These are phyloP conservation scores for Ganoderma resinaceum DNA, from an alignment of 1,284 basidiomycete genomes.

Conservation along the genomic window DNA sequence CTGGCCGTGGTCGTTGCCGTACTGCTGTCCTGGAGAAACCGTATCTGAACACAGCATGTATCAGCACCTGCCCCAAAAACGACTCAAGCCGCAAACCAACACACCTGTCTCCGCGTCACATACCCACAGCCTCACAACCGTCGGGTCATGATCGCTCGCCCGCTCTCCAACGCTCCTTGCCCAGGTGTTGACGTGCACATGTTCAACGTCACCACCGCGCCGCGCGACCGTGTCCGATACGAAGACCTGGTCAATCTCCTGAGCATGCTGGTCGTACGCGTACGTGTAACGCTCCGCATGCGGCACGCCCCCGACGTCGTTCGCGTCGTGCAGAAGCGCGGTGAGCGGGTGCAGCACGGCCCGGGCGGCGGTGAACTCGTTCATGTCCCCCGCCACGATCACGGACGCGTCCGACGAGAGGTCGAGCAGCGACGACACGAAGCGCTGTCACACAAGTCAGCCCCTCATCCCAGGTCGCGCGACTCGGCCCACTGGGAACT, in stretches of 20 bases:
- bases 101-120: slow-evolving; percentile 39
- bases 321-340: slow-evolving; percentile 54
- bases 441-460: slow-evolving; percentile 45
- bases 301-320: slow-evolving; percentile 55
- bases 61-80: not conserved
- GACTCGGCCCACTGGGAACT: no score
- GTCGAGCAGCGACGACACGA: slow-evolving; percentile 54
- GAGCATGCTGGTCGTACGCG: slow-evolving; percentile 63
- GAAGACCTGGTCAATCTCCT: slow-evolving; percentile 67
- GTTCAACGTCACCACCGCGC: slow-evolving; percentile 51
- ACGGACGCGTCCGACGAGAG: slow-evolving; percentile 56
- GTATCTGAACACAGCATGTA: not conserved
- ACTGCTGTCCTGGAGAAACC: not conserved
- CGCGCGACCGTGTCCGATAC: slow-evolving; percentile 54
- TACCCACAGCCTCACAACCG: slow-evolving; percentile 56
- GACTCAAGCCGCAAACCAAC: not conserved
- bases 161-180: slow-evolving; percentile 47
- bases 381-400: slow-evolving; percentile 68
- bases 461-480: slow-evolving; percentile 32
- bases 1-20: not conserved
- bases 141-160: slow-evolving; percentile 68
- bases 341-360: slow-evolving; percentile 56
- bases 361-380: slow-evolving; percentile 63
- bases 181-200: slow-evolving; percentile 69
- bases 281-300: slow-evolving; percentile 66